These are phyloP conservation scores for Trichoderma pleuroti DNA, from an alignment of 2,329 filamentous ascomycete genomes.

Conservation along the genomic window DNA sequence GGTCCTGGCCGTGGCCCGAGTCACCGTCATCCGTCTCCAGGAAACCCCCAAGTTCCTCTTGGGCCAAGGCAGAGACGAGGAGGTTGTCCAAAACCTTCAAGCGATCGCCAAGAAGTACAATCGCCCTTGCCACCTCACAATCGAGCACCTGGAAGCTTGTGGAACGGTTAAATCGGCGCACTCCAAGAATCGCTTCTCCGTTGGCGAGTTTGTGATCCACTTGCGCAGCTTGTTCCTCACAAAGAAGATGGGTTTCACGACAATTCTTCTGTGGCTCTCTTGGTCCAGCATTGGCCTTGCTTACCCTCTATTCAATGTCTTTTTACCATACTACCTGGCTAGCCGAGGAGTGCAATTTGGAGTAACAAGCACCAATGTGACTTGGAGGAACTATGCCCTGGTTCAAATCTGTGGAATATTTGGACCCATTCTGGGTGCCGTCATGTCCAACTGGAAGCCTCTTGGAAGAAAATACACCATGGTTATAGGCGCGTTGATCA, in stretches of 20 bases:
- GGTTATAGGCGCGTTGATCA: constrained; percentile 38
- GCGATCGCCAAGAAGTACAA: constrained; percentile 38
- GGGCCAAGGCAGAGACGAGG: constrained; percentile 48
- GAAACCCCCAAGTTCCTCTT: constrained; percentile 60
- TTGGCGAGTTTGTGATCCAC: constrained; percentile 42
- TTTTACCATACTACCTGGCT: constrained; percentile 45
- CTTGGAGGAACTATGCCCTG: constrained; percentile 66
- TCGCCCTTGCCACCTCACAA: constrained; percentile 39
- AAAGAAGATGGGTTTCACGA: constrained; percentile 53
- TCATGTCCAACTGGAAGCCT: constrained; percentile 59
- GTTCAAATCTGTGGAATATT: constrained; percentile 61
- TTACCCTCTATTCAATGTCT: constrained; percentile 67
- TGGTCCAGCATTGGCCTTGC: constrained; percentile 65
- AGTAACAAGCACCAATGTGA: constrained; percentile 49
- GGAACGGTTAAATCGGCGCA: constrained; percentile 32
- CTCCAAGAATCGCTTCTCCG: constrained; percentile 24
- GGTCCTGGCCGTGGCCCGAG: constrained; percentile 49
- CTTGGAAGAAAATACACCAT: constrained; percentile 53
- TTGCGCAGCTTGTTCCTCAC: constrained; percentile 60
- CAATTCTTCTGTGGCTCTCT: constrained; percentile 59
- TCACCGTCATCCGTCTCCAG: constrained; percentile 52
- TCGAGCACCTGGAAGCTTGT: constrained; percentile 38
- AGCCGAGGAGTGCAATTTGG: constrained; percentile 39
- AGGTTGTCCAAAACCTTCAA: constrained; percentile 45
- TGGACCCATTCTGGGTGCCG: constrained; percentile 61